Conservation (phyloP, 176 grass and related monocot genomes). For the Hsuehochloa calcarea region DNA sequence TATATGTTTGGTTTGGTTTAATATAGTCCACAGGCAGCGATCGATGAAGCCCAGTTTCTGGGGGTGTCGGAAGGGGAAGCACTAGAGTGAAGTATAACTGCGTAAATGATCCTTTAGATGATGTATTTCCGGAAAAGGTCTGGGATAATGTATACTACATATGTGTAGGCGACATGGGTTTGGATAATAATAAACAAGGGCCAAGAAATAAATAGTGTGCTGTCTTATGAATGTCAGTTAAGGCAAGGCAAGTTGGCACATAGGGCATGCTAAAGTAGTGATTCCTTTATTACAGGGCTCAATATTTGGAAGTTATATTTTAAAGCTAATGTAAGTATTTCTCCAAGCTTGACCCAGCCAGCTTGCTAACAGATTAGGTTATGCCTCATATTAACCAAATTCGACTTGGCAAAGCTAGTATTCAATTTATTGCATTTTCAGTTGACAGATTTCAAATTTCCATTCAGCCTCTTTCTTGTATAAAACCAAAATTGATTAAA, state of each 20-base stretch:
- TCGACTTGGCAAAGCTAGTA: background rate
- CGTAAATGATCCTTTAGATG: background rate
- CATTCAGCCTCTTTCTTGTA: background rate
- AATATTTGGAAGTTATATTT: background rate
- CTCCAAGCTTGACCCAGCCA: background rate
- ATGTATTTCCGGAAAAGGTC: background rate
- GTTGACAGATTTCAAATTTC: background rate
- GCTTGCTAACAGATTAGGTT: background rate
- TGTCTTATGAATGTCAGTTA: background rate
- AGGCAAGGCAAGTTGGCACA: background rate
- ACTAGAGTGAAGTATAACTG: background rate
- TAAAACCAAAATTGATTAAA: background rate
- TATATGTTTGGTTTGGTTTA: background rate
- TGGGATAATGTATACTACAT: background rate
- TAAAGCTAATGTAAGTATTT: background rate
- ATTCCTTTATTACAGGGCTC: background rate
- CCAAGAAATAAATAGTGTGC: background rate
- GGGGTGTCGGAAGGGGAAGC: background rate
- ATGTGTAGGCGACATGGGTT: background rate
- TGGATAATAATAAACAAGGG: background rate
- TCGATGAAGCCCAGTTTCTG: background rate
- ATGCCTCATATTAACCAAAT: background rate
- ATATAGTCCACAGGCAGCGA: background rate
- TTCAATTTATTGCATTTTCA: constrained; percentile 2
- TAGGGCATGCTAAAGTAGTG: background rate